A percentile compares a stretch with the other conserved stretches of the same genome.
Conservation (phyloP, 495 filamentous ascomycete genomes). For the Tuber microsphaerosporum region DNA sequence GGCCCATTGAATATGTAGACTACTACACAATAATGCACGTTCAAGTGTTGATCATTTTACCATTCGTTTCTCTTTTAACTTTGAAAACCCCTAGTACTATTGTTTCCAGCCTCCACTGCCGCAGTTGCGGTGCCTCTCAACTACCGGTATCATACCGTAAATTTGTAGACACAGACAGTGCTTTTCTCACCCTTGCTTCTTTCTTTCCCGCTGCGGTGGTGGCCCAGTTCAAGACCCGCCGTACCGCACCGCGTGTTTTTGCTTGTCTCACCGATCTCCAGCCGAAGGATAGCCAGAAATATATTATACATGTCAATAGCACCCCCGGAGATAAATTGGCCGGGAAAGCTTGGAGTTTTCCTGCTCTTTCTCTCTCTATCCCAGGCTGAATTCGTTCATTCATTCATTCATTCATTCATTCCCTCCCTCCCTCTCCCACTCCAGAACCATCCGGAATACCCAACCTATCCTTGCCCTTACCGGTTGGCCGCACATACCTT, state of each 20-base stretch:
- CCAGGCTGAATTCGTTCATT: background rate
- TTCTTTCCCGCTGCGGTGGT: background rate
- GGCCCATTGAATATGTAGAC: too few species aligned
- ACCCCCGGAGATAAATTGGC: constrained; percentile 31
- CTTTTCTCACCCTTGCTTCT: background rate
- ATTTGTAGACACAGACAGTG: background rate
- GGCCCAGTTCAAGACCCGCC: background rate
- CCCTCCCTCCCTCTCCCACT: background rate
- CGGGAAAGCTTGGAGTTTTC: background rate
- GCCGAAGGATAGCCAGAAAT: constrained; percentile 33
- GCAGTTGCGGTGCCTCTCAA: background rate
- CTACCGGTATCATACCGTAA: too few species aligned
- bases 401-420: too few species aligned
- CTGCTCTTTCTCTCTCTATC: background rate
- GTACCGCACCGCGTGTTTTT: constrained; percentile 26
- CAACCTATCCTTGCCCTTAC: constrained; percentile 24
- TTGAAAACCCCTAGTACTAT: too few species aligned
- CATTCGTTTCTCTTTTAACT: too few species aligned
- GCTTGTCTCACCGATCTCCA: constrained; percentile 35
- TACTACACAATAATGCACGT: too few species aligned
- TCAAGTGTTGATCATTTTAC: too few species aligned
- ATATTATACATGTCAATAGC: constrained; percentile 32
- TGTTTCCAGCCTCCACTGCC: background rate
- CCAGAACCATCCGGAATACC: constrained; percentile 14
- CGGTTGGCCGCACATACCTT: constrained; percentile 37